Base-by-base conservation (phyloP, 1,139 yeast species). In the Taphrina confusa region DNA sequence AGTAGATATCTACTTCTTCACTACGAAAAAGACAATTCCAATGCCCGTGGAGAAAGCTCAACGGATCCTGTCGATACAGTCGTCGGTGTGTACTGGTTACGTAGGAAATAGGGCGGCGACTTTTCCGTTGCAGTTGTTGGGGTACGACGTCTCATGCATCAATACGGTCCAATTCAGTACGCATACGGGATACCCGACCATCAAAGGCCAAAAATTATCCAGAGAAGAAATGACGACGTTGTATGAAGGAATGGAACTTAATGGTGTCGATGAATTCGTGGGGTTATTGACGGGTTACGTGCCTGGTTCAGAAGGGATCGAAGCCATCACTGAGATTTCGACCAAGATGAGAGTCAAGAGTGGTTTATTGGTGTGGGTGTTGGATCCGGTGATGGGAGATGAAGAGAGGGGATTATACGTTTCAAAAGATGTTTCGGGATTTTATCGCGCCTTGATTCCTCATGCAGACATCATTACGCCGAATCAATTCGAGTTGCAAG, bases 341-440 rank as follows among this genome's bases (percentile, higher is more conserved):
- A 42, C 68, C 73, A 70, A 70, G 63, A 31, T 65, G 33, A 59
- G 69, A 68, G 44, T 68, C 23, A 59, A 37, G 12, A 16, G 45
- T 49, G 71, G 50, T 66, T 66, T 37, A 57, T 50, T 67, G 4
- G 67, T 75, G 51, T 86, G 94, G 84, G 75, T 90, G 11, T 72
- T 90, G 64, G 98, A 92, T 70, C 97, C 98, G 0, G 97, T 92
- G 1, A 79, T 92, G 79, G 98, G 98, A 12, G 98, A 92, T 71
- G 84, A 88, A 66, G 96, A 95, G 1, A 79, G 78, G 62, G 57
- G 52, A 20, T 71, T 91, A 27, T 92, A 92, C 68, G 97, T 92
- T 9, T 80, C 83, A 47, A 79, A 82, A 64, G 80, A 81, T 20
- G 87, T 89, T 57, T 78, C 91, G 0, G 81, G 82, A 0, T 80